Percentiles rank a stretch among this genome's conserved stretches.
Conservation (phyloP, 768 basidiomycete species). For the Chalciporus sphaerocephalus region DNA sequence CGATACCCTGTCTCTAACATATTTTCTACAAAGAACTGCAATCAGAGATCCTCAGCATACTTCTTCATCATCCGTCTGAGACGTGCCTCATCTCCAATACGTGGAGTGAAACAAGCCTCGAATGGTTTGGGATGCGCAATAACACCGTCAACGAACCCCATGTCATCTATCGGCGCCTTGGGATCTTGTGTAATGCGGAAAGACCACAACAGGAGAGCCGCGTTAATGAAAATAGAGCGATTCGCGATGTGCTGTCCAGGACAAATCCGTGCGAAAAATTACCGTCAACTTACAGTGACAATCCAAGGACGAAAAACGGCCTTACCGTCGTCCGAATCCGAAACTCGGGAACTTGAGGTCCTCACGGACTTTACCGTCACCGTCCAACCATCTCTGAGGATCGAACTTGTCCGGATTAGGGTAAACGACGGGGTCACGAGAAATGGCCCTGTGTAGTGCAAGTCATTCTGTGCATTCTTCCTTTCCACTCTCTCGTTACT, state of each 20-base stretch:
- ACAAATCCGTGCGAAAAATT: constrained; percentile 38
- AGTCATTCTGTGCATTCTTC: background rate
- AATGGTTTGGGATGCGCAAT: constrained; percentile 64
- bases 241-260: constrained; percentile 50
- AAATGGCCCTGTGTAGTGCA: constrained; percentile 40
- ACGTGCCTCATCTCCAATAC: constrained; percentile 27
- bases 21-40: too few relatives aligned
- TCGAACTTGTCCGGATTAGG: constrained; percentile 56
- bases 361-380: constrained; percentile 40
- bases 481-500: background rate
- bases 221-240: constrained; percentile 53
- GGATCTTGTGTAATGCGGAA: constrained; percentile 49
- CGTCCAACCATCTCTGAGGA: constrained; percentile 52
- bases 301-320: background rate
- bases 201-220: constrained; percentile 56
- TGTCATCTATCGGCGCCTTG: constrained; percentile 48
- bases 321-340: constrained; percentile 48
- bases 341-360: constrained; percentile 52
- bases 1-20: too few relatives aligned
- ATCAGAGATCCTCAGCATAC: constrained; percentile 19
- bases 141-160: constrained; percentile 59
- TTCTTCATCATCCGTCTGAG: constrained; percentile 25
- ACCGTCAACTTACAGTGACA: background rate
- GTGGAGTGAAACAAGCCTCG: constrained; percentile 50
- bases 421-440: constrained; percentile 54